Evolutionary conservation across 306 rosid genomes (phyloP).

Genomic region (Oxytropis ochrocephala): DNA sequence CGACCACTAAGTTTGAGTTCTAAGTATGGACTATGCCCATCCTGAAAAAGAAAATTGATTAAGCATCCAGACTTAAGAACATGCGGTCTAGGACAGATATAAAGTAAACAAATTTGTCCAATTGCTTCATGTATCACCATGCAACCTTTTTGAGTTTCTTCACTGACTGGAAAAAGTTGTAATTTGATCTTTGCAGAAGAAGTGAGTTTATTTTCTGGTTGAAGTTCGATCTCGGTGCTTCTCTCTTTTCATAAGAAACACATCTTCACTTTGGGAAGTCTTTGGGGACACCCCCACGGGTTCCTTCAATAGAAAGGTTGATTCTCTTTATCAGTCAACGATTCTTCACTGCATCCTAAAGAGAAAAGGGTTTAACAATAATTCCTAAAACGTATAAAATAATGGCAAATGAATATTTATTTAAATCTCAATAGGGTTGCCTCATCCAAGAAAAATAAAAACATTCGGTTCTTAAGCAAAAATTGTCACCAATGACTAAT

Average conservation of each 20-base stretch:
- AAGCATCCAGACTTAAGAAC: slow-evolving; percentile 9
- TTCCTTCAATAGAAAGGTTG: slow-evolving; percentile 19
- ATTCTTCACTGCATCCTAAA: slow-evolving; percentile 28
- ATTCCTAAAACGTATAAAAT: neutral
- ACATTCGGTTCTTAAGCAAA: neutral
- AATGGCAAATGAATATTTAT: no score
- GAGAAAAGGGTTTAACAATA: neutral
- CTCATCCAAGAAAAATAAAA: slow-evolving; percentile 6
- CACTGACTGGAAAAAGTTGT: no score
- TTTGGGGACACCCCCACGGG: slow-evolving; percentile 9
- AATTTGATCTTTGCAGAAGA: no score
- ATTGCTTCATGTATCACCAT: no score
- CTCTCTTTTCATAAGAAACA: slow-evolving; percentile 15
- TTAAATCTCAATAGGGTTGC: neutral
- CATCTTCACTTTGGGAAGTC: slow-evolving; percentile 1
- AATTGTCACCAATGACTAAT: neutral
- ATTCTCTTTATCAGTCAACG: slow-evolving; percentile 28
- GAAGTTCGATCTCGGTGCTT: slow-evolving; percentile 6
- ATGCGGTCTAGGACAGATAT: neutral
- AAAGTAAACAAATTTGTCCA: slow-evolving; percentile 11
- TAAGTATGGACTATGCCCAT: slow-evolving; percentile 66
- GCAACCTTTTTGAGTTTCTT: no score
- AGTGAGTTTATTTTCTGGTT: no score
- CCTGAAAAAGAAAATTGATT: slow-evolving; percentile 37
- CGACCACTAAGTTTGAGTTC: slow-evolving; percentile 67